Conservation (phyloP, 2,329 filamentous ascomycete genomes). For the Penicillium sp. region DNA sequence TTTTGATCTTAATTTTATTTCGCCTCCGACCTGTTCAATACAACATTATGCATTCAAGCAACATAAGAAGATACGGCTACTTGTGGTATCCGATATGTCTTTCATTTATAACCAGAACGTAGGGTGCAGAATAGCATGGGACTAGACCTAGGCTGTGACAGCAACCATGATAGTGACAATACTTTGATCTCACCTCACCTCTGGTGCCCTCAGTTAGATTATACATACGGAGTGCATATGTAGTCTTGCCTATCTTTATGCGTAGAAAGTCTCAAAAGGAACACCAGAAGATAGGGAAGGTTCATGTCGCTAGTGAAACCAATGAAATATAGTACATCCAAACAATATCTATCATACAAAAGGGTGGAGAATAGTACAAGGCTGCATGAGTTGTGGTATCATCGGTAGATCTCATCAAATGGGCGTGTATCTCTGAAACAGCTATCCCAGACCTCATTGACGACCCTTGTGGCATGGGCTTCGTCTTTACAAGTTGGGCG, state of each 20-base stretch:
- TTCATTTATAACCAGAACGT: background rate
- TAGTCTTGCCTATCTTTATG: background rate
- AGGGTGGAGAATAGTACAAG: constrained; percentile 1
- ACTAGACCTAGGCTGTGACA: background rate
- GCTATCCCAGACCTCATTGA: constrained; percentile 98
- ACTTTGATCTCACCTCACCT: background rate
- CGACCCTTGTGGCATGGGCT: constrained; percentile 78
- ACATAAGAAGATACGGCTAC: background rate
- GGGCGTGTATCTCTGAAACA: constrained; percentile 92
- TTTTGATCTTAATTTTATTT: constrained; percentile 18
- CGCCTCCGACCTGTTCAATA: constrained; percentile 4
- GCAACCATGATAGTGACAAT: background rate
- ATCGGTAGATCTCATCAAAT: constrained; percentile 92
- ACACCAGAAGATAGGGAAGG: background rate
- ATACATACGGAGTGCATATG: background rate
- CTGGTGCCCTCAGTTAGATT: too few relatives aligned
- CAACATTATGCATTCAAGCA: background rate
- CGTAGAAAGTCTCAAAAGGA: background rate
- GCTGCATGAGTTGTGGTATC: constrained; percentile 19
- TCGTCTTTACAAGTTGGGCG: constrained; percentile 81
- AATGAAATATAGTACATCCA: constrained; percentile 25
- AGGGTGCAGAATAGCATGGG: background rate
- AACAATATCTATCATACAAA: constrained; percentile 21
- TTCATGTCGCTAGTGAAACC: background rate
- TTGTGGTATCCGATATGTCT: background rate